Conservation (phyloP, 2,329 filamentous ascomycete genomes). For the Dactylellina sp. region DNA sequence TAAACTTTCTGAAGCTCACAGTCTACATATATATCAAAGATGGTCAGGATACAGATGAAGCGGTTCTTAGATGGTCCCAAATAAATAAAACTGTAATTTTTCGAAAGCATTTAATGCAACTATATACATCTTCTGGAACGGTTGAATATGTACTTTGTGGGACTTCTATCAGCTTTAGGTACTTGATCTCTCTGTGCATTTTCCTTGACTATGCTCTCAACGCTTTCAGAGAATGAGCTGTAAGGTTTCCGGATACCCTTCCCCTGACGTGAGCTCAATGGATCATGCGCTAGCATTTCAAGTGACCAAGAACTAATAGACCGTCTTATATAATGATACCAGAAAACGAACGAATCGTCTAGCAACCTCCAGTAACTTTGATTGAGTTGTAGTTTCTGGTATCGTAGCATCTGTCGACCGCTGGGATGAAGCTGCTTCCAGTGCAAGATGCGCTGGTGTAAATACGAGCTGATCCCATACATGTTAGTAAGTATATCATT, state of each 20-base stretch:
- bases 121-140: slow-evolving; percentile 9
- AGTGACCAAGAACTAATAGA: slow-evolving; percentile 6
- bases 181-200: slow-evolving; percentile 1
- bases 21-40: not conserved
- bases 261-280: not conserved
- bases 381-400: slow-evolving; percentile 44
- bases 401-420: slow-evolving; percentile 32
- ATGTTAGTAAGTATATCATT: slow-evolving; percentile 16
- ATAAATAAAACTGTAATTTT: slow-evolving; percentile 3
- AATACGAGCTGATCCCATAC: slow-evolving; percentile 26
- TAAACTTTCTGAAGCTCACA: too few relatives aligned
- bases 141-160: not conserved
- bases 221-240: slow-evolving; percentile 4
- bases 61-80: not conserved
- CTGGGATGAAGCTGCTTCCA: slow-evolving; percentile 24
- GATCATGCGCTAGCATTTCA: not conserved
- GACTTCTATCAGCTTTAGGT: not conserved
- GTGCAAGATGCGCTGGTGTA: slow-evolving; percentile 27
- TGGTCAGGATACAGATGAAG: slow-evolving; percentile 5
- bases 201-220: slow-evolving; percentile 13
- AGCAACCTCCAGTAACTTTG: too few relatives aligned
- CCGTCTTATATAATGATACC: not conserved
- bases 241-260: slow-evolving; percentile 1
- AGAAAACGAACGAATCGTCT: slow-evolving; percentile 4
- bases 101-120: slow-evolving; percentile 3